A percentile compares a stretch with the other conserved stretches of the same genome.
Conservation (phyloP, 2,329 filamentous ascomycete genomes). For the Paecilomyces fulvus region DNA sequence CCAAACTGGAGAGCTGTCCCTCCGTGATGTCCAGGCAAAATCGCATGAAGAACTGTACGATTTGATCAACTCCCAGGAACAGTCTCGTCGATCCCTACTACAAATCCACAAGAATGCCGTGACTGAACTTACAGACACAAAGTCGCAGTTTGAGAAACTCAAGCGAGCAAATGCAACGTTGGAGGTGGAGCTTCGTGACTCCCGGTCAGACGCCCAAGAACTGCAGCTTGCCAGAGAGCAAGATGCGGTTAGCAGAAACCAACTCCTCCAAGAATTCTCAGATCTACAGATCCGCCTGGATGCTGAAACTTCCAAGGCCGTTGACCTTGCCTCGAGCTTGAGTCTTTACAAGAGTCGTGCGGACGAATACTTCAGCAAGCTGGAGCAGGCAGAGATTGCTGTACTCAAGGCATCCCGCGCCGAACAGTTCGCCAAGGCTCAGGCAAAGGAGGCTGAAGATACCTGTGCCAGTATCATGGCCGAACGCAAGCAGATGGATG, state of each 20-base stretch:
- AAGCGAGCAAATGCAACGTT: slow-evolving; percentile 70
- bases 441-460: slow-evolving; percentile 85
- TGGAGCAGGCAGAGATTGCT: slow-evolving; percentile 93
- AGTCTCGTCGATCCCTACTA: slow-evolving; percentile 71
- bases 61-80: slow-evolving; percentile 84
- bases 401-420: slow-evolving; percentile 86
- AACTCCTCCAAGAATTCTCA: slow-evolving; percentile 84
- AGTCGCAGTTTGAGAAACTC: slow-evolving; percentile 76
- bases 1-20: slow-evolving; percentile 74
- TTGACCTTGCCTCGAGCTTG: slow-evolving; percentile 75
- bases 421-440: slow-evolving; percentile 86
- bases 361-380: slow-evolving; percentile 93
- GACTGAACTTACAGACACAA: slow-evolving; percentile 76
- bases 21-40: slow-evolving; percentile 85
- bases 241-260: slow-evolving; percentile 76
- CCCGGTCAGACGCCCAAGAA: slow-evolving; percentile 74
- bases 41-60: slow-evolving; percentile 93
- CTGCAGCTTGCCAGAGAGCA: slow-evolving; percentile 71
- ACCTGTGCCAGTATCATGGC: slow-evolving; percentile 84
- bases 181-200: slow-evolving; percentile 81
- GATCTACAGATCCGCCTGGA: slow-evolving; percentile 91
- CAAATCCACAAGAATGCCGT: slow-evolving; percentile 80
- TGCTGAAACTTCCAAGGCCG: slow-evolving; percentile 73
- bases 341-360: slow-evolving; percentile 84
- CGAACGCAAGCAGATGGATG: slow-evolving; percentile 84